Percentiles rank a stretch among this genome's conserved stretches.
Evolutionary conservation across 106 monocot species (phyloP).

Genomic region (Acanthochlamys bracteata): DNA sequence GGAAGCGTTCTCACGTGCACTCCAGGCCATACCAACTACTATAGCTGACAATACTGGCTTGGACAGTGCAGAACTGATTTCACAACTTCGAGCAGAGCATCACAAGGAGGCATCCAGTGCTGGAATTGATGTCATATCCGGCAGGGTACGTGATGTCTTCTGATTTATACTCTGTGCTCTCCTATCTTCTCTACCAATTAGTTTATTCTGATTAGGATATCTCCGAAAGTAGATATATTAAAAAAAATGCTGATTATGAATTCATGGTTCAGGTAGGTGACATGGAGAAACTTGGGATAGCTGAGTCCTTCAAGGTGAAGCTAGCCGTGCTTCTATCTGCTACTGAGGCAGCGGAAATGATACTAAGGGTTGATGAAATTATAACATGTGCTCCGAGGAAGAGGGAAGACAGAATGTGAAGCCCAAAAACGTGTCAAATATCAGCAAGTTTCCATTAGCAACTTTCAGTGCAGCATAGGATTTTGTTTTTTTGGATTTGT

Average conservation of each 20-base stretch:
- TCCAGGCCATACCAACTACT: constrained; percentile 76
- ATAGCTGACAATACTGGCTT: constrained; percentile 95
- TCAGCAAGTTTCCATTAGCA: too few relatives aligned
- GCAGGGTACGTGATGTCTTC: constrained; percentile 41
- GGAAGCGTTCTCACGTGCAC: constrained; percentile 85
- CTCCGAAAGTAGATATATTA: too few relatives aligned
- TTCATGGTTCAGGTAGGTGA: constrained; percentile 62
- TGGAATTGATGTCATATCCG: constrained; percentile 84
- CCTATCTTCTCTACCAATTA: too few relatives aligned
- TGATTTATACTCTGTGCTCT: background rate
- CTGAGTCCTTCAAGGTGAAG: constrained; percentile 92
- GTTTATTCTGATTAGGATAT: too few relatives aligned
- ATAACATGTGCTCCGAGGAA: constrained; percentile 85
- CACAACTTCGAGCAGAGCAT: constrained; percentile 91
- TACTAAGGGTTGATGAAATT: constrained; percentile 88
- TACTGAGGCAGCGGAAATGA: constrained; percentile 96
- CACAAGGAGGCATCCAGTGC: constrained; percentile 57
- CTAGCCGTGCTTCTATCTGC: constrained; percentile 93
- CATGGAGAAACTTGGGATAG: constrained; percentile 88
- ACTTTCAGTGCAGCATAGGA: too few relatives aligned
- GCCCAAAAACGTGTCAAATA: too few relatives aligned
- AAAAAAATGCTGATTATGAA: too few relatives aligned
- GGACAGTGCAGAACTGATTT: constrained; percentile 89
- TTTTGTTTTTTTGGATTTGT: too few relatives aligned
- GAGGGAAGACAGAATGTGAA: constrained; percentile 84